Evolutionary conservation across 139 green algal species (phyloP).

Genomic region (Chlorella sorokiniana): DNA sequence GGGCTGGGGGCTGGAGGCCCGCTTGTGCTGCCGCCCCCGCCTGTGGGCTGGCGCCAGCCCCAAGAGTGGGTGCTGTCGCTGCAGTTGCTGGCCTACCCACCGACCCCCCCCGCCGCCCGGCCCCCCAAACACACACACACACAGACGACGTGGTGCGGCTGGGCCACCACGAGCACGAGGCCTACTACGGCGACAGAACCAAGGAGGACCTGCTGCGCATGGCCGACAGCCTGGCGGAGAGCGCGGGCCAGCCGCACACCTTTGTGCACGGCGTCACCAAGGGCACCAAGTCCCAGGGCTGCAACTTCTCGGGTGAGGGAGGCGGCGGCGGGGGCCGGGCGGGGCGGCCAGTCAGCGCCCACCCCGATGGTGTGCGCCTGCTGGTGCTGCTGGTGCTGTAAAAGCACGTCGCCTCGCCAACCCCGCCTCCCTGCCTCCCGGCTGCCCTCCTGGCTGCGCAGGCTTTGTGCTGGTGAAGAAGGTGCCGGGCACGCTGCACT

Average conservation of each 20-base stretch:
- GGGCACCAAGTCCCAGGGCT: constrained; percentile 58
- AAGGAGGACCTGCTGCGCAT: constrained; percentile 83
- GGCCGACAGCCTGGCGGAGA: constrained; percentile 78
- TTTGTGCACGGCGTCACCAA: constrained; percentile 33
- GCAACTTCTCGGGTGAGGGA: constrained; percentile 70
- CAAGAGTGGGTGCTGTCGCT: background rate
- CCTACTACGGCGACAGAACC: constrained; percentile 87
- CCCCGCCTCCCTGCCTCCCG: background rate
- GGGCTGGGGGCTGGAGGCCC: background rate
- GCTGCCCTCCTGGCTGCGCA: constrained; percentile 16
- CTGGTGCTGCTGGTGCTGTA: background rate
- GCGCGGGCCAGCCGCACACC: constrained; percentile 10
- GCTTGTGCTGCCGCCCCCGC: too few species aligned
- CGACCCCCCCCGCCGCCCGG: background rate
- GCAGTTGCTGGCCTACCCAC: background rate
- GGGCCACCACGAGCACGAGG: constrained; percentile 69
- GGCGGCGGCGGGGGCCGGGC: background rate
- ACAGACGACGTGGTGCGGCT: constrained; percentile 37
- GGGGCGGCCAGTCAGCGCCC: too few species aligned
- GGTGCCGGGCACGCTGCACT: constrained; percentile 91
- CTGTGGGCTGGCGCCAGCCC: too few species aligned
- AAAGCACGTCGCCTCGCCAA: background rate
- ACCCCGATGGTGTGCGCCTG: background rate
- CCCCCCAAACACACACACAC: background rate
- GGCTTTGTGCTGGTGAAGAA: constrained; percentile 99